Evolutionary conservation across 2,329 filamentous ascomycete species (phyloP), one percentile per base, ranked within the genome.

Genomic region (Alternaria sp.): DNA sequence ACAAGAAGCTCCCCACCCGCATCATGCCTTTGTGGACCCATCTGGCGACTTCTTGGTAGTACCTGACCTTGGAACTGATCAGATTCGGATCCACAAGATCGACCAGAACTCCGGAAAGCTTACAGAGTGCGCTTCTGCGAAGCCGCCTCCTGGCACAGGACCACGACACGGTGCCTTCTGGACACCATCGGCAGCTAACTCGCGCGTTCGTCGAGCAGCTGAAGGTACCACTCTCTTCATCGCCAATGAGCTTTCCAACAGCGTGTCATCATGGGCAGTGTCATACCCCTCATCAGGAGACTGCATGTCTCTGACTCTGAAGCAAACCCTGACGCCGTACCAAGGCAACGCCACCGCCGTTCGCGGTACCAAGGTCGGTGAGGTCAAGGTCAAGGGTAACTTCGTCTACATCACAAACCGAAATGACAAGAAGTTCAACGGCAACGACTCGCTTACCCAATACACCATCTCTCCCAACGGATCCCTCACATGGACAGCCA

Each of bases 1-100:
- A n/a, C 86, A 88, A 70, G 82, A 87, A 57, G 81, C 79, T 5
- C 79, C 85, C 6, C 86, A 88, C 65, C 85, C 85, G 7, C 86
- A 88, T 74, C 80, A 83, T 18, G 81, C 81, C 5, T 80, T 84
- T 65, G 73, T 79, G 11, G 85, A 84, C 61, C 83, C 81, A 0
- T 83, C 83, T 0, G 82, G 83, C 12, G 71, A 78, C 38, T 87
- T 81, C 68, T 67, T 87, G 22, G 72, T 87, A 1, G 79, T 81
- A 7, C 81, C 84, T 1, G 86, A 88, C 63, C 80, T 87, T 3
- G 85, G 85, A 34, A 83, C 84, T 5, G 85, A 88, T 66, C 68
- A 84, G 22, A 78, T 87, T 54, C 85, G 84, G 58, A 81, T 87
- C 66, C 85, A 85, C 77, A 77, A 77, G 69, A 83, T 87, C 66